Conservation (phyloP, 176 grass and related monocot genomes). For the Pharus latifolius region DNA sequence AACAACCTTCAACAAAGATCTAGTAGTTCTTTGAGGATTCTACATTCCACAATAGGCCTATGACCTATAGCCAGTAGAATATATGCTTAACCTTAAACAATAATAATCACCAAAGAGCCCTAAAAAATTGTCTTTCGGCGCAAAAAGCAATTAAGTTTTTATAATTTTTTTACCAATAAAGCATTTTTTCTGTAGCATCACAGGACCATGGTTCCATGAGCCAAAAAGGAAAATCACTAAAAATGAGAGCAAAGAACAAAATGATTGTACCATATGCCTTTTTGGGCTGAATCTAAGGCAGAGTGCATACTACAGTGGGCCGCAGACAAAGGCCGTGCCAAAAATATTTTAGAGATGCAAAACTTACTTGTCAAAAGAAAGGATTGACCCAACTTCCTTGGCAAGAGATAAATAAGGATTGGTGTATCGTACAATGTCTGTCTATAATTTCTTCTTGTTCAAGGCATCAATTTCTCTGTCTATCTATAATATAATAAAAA, state of each 20-base stretch:
- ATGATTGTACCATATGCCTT: conserved; percentile 12
- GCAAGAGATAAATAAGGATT: too few species aligned
- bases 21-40: too few species aligned
- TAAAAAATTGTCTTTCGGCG: conserved; percentile 19
- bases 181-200: too few species aligned
- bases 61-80: neutral
- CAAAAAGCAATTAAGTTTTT: neutral
- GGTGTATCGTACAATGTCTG: too few species aligned
- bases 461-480: too few species aligned
- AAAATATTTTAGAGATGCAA: neutral
- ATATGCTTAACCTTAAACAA: neutral
- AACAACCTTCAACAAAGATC: too few species aligned
- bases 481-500: too few species aligned
- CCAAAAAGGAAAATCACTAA: too few species aligned
- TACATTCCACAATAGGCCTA: neutral
- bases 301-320: neutral
- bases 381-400: too few species aligned
- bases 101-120: neutral
- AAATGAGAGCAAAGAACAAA: neutral
- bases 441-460: too few species aligned
- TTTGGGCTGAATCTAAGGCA: conserved; percentile 9
- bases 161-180: too few species aligned
- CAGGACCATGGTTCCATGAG: too few species aligned
- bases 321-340: conserved; percentile 11
- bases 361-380: neutral